Percentiles rank a stretch among this genome's conserved stretches.
Evolutionary conservation across 192 early-diverging fungal genomes (phyloP).

Genomic region (Coemansia sp.): DNA sequence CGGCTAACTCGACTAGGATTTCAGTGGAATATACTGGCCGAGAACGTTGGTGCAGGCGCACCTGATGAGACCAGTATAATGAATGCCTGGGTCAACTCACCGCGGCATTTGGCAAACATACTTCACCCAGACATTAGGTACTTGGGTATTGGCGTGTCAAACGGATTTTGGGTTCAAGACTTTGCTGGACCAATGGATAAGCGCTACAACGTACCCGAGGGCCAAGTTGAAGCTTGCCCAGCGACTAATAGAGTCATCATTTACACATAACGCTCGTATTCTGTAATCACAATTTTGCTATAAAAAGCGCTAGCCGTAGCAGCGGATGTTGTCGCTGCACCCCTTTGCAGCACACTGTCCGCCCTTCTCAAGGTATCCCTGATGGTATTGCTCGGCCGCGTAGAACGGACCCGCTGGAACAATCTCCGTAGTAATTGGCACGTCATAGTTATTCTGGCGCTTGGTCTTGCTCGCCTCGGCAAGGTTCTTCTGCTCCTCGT

Average conservation of each 20-base stretch:
- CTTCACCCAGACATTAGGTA: conserved; percentile 35
- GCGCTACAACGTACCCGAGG: background rate
- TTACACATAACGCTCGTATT: conserved; percentile 8
- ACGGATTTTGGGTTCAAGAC: conserved; percentile 50
- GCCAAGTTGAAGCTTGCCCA: conserved; percentile 28
- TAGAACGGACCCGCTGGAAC: conserved; percentile 68
- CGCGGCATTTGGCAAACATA: conserved; percentile 36
- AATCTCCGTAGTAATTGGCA: conserved; percentile 68
- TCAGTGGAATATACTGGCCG: conserved; percentile 25
- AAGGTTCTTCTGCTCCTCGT: conserved; percentile 63
- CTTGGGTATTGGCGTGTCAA: conserved; percentile 35
- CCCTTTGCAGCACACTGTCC: conserved; percentile 55
- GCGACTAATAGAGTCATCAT: conserved; percentile 7
- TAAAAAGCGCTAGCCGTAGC: conserved; percentile 33
- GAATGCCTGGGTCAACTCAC: conserved; percentile 33
- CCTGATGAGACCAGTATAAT: conserved; percentile 26
- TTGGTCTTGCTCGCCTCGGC: conserved; percentile 72
- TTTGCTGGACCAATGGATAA: conserved; percentile 31
- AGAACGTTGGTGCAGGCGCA: conserved; percentile 47
- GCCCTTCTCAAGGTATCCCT: conserved; percentile 67
- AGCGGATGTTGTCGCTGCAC: conserved; percentile 46
- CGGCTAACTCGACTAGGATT: conserved; percentile 26
- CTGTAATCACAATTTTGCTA: no score
- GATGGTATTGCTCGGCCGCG: conserved; percentile 81
- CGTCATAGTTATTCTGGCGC: conserved; percentile 59